phyloP scores from a whole-genome alignment of 352 stramenopile genomes.

The Blastocystis sp. region DNA sequence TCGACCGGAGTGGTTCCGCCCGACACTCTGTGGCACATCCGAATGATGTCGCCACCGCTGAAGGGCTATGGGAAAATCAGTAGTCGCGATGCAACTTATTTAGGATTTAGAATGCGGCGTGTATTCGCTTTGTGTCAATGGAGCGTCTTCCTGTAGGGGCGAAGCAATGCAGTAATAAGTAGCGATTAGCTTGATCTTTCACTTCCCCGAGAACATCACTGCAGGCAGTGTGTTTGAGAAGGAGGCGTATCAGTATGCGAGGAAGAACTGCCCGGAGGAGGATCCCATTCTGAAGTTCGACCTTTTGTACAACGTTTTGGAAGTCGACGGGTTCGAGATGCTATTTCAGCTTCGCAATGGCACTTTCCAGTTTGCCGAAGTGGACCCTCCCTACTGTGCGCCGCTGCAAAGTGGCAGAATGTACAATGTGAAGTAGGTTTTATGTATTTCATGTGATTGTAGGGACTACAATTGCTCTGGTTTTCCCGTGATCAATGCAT shows the following conservation, averaged over 20 bases:
- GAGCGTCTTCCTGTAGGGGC: neutral
- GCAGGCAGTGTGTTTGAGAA: neutral
- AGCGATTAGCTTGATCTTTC: slow-evolving; percentile 27
- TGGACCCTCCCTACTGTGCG: neutral
- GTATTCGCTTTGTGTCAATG: slow-evolving; percentile 35
- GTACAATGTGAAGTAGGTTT: neutral
- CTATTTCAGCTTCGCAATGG: slow-evolving; percentile 15
- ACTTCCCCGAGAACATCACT: slow-evolving; percentile 1
- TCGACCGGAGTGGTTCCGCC: slow-evolving; percentile 29
- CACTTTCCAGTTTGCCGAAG: slow-evolving; percentile 2
- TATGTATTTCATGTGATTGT: neutral
- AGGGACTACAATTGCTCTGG: slow-evolving; percentile 13
- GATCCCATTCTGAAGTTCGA: neutral
- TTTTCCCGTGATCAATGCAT: neutral
- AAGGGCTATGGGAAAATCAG: neutral
- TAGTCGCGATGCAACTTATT: neutral
- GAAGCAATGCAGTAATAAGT: neutral
- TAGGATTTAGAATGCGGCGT: slow-evolving; percentile 28
- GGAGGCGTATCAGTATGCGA: neutral
- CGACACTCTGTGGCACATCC: slow-evolving; percentile 61
- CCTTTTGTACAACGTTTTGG: neutral
- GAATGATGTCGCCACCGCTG: slow-evolving; percentile 61
- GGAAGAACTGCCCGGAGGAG: neutral
- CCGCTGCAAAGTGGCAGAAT: neutral
- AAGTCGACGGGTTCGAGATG: neutral